These are phyloP conservation scores for Chlorella sp. DNA, from an alignment of 139 green algal species.

Conservation along the genomic window DNA sequence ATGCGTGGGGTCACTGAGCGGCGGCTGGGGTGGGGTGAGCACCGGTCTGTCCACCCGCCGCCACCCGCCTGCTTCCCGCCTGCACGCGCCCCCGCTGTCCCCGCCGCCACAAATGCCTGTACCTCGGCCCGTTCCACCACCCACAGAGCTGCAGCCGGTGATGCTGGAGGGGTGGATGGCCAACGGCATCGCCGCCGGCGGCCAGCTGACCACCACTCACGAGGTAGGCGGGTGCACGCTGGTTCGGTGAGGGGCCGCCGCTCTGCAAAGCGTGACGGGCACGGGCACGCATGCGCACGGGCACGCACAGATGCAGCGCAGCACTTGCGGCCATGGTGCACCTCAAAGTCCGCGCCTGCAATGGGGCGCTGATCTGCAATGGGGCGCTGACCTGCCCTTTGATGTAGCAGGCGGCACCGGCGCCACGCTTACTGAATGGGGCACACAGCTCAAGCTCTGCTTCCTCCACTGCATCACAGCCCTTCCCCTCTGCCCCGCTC, in stretches of 20 bases:
- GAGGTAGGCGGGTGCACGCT: constrained; percentile 91
- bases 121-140: not conserved
- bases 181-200: constrained; percentile 90
- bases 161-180: constrained; percentile 90
- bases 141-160: constrained; percentile 81
- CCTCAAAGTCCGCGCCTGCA: too few relatives aligned
- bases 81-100: not conserved
- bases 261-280: too few relatives aligned
- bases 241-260: constrained; percentile 77
- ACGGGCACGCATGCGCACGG: too few relatives aligned
- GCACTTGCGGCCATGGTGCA: too few relatives aligned
- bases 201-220: constrained; percentile 97
- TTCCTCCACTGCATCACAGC: too few relatives aligned
- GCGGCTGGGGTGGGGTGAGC: not conserved
- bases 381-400: too few relatives aligned
- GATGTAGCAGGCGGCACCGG: too few relatives aligned
- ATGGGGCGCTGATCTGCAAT: too few relatives aligned
- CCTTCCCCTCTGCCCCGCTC: too few relatives aligned
- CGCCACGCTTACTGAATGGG: too few relatives aligned
- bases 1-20: not conserved
- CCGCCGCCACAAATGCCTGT: not conserved
- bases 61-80: not conserved
- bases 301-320: too few relatives aligned
- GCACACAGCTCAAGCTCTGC: too few relatives aligned
- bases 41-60: not conserved